Conservation (phyloP, 164 flowering plant species). For the Stephania cephalantha region DNA sequence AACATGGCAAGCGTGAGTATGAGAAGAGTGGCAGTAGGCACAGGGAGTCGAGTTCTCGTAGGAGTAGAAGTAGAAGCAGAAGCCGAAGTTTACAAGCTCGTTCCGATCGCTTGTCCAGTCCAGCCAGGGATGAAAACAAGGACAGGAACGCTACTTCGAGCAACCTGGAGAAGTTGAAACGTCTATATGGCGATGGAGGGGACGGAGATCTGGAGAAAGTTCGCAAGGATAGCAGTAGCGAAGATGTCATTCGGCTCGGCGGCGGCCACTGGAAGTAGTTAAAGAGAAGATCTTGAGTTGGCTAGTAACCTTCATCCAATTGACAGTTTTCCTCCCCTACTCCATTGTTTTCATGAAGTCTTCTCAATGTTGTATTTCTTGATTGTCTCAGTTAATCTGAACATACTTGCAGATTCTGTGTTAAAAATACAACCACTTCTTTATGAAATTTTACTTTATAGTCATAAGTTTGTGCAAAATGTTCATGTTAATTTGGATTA, state of each 20-base stretch:
- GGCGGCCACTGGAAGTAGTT: slow-evolving; percentile 72
- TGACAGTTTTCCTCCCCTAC: too few species aligned
- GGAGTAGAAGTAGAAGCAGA: slow-evolving; percentile 58
- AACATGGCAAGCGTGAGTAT: background rate
- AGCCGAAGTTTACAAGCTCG: slow-evolving; percentile 43
- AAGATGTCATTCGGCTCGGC: slow-evolving; percentile 91
- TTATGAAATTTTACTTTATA: too few species aligned
- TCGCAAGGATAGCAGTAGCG: slow-evolving; percentile 43
- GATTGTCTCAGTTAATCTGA: too few species aligned
- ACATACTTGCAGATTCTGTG: too few species aligned
- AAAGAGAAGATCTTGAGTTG: too few species aligned
- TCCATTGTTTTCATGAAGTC: too few species aligned
- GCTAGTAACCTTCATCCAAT: too few species aligned
- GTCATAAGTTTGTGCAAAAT: too few species aligned
- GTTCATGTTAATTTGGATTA: too few species aligned
- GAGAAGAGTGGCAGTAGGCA: slow-evolving; percentile 2
- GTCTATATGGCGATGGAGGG: slow-evolving; percentile 69
- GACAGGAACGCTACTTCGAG: slow-evolving; percentile 53
- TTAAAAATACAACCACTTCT: too few species aligned
- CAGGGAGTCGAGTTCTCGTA: slow-evolving; percentile 18
- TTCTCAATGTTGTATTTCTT: too few species aligned
- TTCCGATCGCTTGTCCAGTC: slow-evolving; percentile 33
- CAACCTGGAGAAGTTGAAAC: slow-evolving; percentile 82
- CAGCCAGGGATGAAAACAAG: slow-evolving; percentile 37
- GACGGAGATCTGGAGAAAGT: slow-evolving; percentile 27